A percentile compares a stretch with the other conserved stretches of the same genome.
phyloP scores from a whole-genome alignment of 768 basidiomycete species.

The Rhodotorula paludigena region DNA sequence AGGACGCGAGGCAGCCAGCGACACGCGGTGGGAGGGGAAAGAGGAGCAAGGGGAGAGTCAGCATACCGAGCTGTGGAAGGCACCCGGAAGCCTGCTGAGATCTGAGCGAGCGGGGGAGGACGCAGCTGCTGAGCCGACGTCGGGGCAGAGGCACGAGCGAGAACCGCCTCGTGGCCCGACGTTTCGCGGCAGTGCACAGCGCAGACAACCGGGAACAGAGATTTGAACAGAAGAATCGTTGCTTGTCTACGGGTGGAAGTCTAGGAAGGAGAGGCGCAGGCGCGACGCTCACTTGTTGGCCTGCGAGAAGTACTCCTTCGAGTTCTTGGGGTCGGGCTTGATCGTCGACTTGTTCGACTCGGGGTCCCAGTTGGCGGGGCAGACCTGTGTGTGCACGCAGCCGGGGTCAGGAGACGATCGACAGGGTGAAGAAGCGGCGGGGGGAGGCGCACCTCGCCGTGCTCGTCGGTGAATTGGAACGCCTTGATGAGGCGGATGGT shows the following conservation, averaged over 20 bases:
- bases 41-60: not conserved
- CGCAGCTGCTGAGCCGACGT: not conserved
- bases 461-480: constrained; percentile 77
- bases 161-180: not conserved
- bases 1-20: not conserved
- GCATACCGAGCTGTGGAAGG: no score
- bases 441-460: constrained; percentile 90
- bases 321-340: constrained; percentile 9
- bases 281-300: constrained; percentile 20
- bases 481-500: constrained; percentile 85
- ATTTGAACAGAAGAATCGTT: not conserved
- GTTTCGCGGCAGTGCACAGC: not conserved
- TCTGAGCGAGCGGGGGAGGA: not conserved
- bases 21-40: no score
- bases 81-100: no score
- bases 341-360: constrained; percentile 10
- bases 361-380: constrained; percentile 67
- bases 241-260: not conserved
- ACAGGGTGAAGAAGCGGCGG: no score
- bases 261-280: constrained; percentile 3
- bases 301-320: constrained; percentile 54
- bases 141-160: not conserved
- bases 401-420: no score
- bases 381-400: no score
- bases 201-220: not conserved